Percentiles rank a stretch among this genome's conserved stretches.
phyloP scores from a whole-genome alignment of 345 rosid species.

The Brassica incana region DNA sequence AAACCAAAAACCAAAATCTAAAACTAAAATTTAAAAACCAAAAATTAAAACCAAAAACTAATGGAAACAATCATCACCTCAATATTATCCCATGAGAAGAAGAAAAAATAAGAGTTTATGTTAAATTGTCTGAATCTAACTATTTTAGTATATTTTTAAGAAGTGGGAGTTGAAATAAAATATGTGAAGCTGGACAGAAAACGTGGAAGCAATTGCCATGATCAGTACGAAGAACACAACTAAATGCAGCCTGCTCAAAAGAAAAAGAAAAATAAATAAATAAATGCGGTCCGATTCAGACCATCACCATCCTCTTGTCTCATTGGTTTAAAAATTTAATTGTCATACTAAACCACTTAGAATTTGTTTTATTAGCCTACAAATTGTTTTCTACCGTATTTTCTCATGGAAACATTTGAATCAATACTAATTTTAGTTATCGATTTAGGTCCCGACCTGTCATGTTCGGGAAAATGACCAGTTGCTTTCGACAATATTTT shows the following conservation, averaged over 20 bases:
- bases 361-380: slow-evolving; percentile 16
- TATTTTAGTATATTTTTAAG: neutral
- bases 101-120: neutral
- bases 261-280: no score
- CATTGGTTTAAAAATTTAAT: slow-evolving; percentile 24
- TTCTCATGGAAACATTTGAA: neutral
- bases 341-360: slow-evolving; percentile 14
- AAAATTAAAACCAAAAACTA: no score
- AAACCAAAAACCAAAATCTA: no score
- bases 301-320: slow-evolving; percentile 43
- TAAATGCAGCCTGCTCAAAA: slow-evolving; percentile 39
- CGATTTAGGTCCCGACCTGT: neutral
- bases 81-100: neutral
- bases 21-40: no score
- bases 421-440: neutral
- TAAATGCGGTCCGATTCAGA: slow-evolving; percentile 62
- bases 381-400: neutral
- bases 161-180: neutral
- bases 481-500: neutral
- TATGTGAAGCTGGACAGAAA: neutral
- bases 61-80: no score
- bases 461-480: neutral
- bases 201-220: slow-evolving; percentile 21
- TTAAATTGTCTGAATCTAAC: neutral
- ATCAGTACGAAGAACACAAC: slow-evolving; percentile 44